Evolutionary conservation across 2,329 filamentous ascomycete species (phyloP).

Genomic region (Phoma sp.): DNA sequence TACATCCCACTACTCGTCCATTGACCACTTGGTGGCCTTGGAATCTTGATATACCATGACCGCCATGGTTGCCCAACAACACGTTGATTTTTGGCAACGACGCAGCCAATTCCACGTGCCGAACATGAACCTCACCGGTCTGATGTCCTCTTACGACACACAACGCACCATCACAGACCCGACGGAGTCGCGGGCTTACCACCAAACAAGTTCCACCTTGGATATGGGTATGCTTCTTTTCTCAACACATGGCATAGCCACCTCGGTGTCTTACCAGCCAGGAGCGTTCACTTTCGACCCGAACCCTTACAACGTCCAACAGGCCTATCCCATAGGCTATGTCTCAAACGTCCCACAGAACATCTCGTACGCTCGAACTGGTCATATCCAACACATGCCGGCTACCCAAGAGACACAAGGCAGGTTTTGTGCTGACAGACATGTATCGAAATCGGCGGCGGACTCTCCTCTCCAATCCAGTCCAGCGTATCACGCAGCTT

Average conservation of each 20-base stretch:
- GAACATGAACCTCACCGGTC: conserved; percentile 39
- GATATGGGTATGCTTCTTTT: conserved; percentile 48
- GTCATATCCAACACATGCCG: conserved; percentile 33
- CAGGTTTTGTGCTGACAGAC: conserved; percentile 30
- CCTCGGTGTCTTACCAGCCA: conserved; percentile 45
- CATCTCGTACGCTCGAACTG: conserved; percentile 33
- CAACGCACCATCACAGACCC: conserved; percentile 34
- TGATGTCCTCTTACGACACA: conserved; percentile 41
- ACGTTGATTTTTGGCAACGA: conserved; percentile 44
- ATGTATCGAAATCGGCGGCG: conserved; percentile 53
- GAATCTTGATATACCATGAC: conserved; percentile 42
- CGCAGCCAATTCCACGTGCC: conserved; percentile 41
- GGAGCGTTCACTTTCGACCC: conserved; percentile 46
- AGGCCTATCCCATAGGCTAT: conserved; percentile 39
- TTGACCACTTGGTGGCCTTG: conserved; percentile 17
- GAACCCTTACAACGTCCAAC: conserved; percentile 48
- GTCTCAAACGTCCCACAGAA: conserved; percentile 33
- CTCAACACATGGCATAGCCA: conserved; percentile 33
- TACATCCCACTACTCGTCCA: conserved; percentile 27
- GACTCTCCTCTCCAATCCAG: conserved; percentile 52
- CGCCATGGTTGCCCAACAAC: conserved; percentile 47
- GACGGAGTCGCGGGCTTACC: conserved; percentile 37
- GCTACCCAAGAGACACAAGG: conserved; percentile 38
- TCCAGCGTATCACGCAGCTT: conserved; percentile 46
- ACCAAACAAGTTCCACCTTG: conserved; percentile 40